A percentile compares a stretch with the other conserved stretches of the same genome.
phyloP scores from a whole-genome alignment of 1,284 basidiomycete genomes.

The Trichosporon sp. region DNA sequence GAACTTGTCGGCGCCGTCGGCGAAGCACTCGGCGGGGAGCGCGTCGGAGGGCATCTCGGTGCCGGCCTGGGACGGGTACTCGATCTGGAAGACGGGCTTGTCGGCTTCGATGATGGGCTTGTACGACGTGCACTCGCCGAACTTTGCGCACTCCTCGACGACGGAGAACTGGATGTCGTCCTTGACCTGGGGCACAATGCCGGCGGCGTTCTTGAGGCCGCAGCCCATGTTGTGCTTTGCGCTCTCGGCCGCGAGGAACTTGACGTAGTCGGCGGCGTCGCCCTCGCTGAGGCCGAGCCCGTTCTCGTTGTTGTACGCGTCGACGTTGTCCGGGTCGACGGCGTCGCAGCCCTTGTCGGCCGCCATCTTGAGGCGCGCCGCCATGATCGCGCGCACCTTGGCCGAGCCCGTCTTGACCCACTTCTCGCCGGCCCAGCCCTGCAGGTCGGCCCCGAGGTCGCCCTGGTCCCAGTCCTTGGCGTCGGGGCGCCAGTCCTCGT shows the following conservation, averaged over 20 bases:
- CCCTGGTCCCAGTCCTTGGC: not conserved
- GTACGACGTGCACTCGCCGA: conserved; percentile 30
- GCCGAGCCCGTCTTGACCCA: conserved; percentile 7
- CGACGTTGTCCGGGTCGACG: conserved; percentile 47
- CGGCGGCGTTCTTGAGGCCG: conserved; percentile 42
- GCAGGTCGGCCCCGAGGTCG: conserved; percentile 8
- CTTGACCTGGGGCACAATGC: not conserved
- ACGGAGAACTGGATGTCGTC: conserved; percentile 9
- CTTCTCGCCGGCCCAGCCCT: conserved; percentile 11
- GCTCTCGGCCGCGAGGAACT: conserved; percentile 30
- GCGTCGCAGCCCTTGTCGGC: conserved; percentile 44
- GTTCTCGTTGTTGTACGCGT: conserved; percentile 20
- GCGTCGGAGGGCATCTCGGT: not conserved
- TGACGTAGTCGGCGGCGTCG: conserved; percentile 37
- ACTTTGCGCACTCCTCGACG: conserved; percentile 17
- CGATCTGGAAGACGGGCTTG: conserved; percentile 36
- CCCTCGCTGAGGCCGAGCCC: conserved; percentile 16
- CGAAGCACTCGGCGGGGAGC: not conserved
- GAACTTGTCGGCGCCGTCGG: not conserved
- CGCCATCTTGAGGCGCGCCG: conserved; percentile 29
- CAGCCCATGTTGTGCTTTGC: conserved; percentile 18
- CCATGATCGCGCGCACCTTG: conserved; percentile 6
- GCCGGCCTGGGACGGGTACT: conserved; percentile 20
- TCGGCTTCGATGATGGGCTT: conserved; percentile 25
- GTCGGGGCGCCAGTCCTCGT: conserved; percentile 25